Percentiles rank a stretch among this genome's conserved stretches.
phyloP scores from a whole-genome alignment of 805 yeast genomes.

The Suhomyces vadensis region DNA sequence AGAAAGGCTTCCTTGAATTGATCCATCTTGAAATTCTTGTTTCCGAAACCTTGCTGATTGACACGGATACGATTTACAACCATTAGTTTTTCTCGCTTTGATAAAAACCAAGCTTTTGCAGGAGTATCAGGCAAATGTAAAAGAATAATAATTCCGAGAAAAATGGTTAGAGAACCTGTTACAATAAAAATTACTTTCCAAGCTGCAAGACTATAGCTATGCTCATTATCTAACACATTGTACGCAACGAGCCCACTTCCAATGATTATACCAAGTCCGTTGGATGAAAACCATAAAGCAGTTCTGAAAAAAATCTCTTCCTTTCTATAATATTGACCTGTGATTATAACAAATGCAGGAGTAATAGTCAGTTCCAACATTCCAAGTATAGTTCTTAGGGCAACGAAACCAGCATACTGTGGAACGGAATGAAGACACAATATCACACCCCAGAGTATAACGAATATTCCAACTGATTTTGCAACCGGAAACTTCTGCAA shows the following conservation, averaged over 20 bases:
- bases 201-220: conserved; percentile 43
- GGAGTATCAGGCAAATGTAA: conserved; percentile 61
- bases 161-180: conserved; percentile 58
- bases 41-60: conserved; percentile 47
- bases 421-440: conserved; percentile 56
- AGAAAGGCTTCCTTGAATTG: conserved; percentile 39
- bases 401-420: conserved; percentile 41
- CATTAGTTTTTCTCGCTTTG: conserved; percentile 28
- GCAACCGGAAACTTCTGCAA: conserved; percentile 61
- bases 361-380: conserved; percentile 42
- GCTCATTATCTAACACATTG: conserved; percentile 30
- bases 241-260: conserved; percentile 56
- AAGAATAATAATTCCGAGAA: conserved; percentile 48
- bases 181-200: conserved; percentile 68
- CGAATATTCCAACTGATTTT: conserved; percentile 47
- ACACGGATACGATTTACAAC: conserved; percentile 53
- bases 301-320: conserved; percentile 38
- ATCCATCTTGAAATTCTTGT: conserved; percentile 34
- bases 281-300: conserved; percentile 37
- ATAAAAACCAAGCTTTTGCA: conserved; percentile 25
- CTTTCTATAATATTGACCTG: conserved; percentile 35
- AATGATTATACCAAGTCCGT: conserved; percentile 41
- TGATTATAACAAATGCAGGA: conserved; percentile 40
- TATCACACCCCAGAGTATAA: conserved; percentile 63
- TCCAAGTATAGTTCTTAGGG: conserved; percentile 40